Evolutionary conservation across 1,139 yeast genomes (phyloP), one percentile per base, ranked within the genome.

Genomic region (Suhomyces guaymorum): DNA sequence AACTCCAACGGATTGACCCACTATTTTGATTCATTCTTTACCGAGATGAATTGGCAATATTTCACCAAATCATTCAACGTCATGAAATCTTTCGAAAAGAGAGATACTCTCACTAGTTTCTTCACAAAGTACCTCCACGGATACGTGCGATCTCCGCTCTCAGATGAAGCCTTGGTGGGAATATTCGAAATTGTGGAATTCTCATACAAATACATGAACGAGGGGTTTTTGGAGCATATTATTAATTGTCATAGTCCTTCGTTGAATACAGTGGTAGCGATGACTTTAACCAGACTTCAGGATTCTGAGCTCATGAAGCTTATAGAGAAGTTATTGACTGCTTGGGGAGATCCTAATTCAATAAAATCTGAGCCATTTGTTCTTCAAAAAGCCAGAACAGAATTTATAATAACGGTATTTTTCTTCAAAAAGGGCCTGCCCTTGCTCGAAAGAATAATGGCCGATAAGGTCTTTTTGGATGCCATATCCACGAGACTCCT

Each of bases 401-500:
- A 59, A 30, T 46, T 65, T 14, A 43, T 70, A 5, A 37, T 65
- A 2, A 56, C 57, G 28, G 29, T 67, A 11, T 35, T 66, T 8
- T 37, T 53, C 2, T 49, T 59, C 22, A 44, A 57, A 4, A 36
- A 50, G 6, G 44, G 50, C 8, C 25, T 47, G 1, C 28, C 15
- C 2, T 51, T 49, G 27, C 30, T 59, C 0, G 37, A 44, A 7
- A 38, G 26, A 2, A 38, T 71, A 14, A 43, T 64, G 28, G 48
- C 47, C 9, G 54, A 61, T 17, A 39, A 57, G 3, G 44, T 39
- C 0, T 76, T 71, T 41, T 50, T 75, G 11, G 55, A 61, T 15
- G 69, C 73, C 0, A 56, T 77, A 11, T 66, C 80, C 1, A 65
- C 60, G 35, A 54, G 77, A 18, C 59, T 77, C n/a, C 59, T 57